A percentile compares a stretch with the other conserved stretches of the same genome.
These are phyloP conservation scores for Tilletia indica DNA, from an alignment of 1,284 basidiomycete genomes.

Conservation along the genomic window DNA sequence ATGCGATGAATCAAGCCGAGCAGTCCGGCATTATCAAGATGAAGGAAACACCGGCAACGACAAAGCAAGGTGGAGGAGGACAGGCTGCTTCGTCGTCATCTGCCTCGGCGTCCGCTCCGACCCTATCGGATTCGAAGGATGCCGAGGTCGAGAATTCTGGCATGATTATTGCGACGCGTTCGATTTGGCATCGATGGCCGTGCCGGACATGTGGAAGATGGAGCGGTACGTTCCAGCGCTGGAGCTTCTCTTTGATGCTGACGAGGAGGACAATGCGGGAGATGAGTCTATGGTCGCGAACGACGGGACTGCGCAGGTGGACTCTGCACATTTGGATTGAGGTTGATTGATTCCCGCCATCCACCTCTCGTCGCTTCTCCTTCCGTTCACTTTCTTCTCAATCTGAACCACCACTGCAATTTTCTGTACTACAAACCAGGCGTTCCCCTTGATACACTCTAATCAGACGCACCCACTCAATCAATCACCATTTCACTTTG, in stretches of 20 bases:
- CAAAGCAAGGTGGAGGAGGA: not conserved
- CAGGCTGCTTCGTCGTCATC: not conserved
- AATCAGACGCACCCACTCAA: no score
- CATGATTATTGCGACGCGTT: conserved; percentile 71
- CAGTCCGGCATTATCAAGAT: not conserved
- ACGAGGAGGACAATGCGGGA: conserved; percentile 55
- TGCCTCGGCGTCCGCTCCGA: not conserved
- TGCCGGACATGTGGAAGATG: conserved; percentile 80
- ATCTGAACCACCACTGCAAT: no score
- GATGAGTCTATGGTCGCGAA: no score
- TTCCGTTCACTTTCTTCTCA: no score
- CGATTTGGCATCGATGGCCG: conserved; percentile 71
- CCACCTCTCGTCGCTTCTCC: no score
- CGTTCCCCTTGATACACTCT: no score
- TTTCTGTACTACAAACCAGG: no score
- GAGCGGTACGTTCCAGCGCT: conserved; percentile 71
- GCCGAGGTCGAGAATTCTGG: not conserved
- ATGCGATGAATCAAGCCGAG: not conserved
- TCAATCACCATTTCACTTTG: no score
- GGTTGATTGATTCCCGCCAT: no score
- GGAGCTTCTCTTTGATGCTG: conserved; percentile 67
- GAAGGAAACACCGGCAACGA: not conserved
- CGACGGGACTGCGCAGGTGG: no score
- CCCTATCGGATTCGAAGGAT: not conserved
- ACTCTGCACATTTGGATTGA: no score